Evolutionary conservation across 1,284 basidiomycete genomes (phyloP).

Genomic region (Ustilago trichophora): DNA sequence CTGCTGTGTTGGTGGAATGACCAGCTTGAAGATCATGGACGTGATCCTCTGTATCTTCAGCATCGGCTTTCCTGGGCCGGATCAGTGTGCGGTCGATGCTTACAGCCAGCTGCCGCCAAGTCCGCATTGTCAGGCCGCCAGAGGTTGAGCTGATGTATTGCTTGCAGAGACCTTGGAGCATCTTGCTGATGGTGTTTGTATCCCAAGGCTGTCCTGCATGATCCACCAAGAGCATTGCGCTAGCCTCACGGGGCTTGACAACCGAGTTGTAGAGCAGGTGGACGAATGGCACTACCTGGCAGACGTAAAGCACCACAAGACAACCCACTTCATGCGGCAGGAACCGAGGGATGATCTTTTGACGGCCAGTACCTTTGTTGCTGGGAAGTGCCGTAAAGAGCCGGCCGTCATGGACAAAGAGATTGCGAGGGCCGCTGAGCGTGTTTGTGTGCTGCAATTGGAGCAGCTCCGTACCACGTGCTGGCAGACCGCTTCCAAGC

Average conservation of each 20-base stretch:
- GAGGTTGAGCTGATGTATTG: not conserved
- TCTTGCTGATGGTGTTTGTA: no score
- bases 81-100: not conserved
- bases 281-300: not conserved
- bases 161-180: no score
- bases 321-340: not conserved
- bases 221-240: not conserved
- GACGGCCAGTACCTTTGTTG: constrained; percentile 1
- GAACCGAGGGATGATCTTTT: no score
- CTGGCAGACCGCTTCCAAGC: no score
- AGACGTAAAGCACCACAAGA: not conserved
- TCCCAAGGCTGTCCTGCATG: not conserved
- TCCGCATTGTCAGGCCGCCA: not conserved
- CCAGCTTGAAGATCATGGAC: not conserved
- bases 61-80: not conserved
- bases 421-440: no score
- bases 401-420: not conserved
- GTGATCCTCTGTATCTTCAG: not conserved
- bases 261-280: not conserved
- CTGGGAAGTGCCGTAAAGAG: not conserved
- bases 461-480: no score
- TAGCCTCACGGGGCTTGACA: not conserved
- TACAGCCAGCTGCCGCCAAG: not conserved
- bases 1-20: no score
- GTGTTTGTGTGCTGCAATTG: no score